phyloP scores from a whole-genome alignment of 176 grass and related monocot genomes.

The Oryza glaberrima region DNA sequence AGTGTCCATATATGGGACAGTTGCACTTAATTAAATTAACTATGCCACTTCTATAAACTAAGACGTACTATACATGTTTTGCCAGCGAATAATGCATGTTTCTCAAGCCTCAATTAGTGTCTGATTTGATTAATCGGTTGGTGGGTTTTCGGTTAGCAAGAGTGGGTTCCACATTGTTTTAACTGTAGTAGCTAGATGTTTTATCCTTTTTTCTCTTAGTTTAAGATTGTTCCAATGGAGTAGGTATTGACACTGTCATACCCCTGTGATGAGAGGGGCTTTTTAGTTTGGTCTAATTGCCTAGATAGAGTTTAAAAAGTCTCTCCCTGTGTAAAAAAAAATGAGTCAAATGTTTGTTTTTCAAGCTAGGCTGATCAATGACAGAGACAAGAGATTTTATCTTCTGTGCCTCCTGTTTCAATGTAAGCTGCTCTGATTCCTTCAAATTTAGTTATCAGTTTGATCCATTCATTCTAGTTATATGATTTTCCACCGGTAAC shows the following conservation, averaged over 20 bases:
- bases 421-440: neutral
- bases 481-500: neutral
- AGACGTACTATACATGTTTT: neutral
- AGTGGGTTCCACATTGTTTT: neutral
- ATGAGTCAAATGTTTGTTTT: conserved; percentile 42
- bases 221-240: conserved; percentile 14
- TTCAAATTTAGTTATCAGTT: neutral
- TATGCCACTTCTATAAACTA: neutral
- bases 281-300: neutral
- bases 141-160: neutral
- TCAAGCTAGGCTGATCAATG: neutral
- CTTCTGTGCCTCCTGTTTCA: neutral
- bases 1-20: neutral
- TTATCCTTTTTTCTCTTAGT: neutral
- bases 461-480: neutral
- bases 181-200: neutral
- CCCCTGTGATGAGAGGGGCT: neutral
- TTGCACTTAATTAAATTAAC: neutral
- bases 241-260: conserved; percentile 25
- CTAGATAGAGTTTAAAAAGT: neutral
- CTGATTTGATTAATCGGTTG: neutral
- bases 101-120: neutral
- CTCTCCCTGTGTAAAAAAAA: neutral
- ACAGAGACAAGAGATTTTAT: neutral
- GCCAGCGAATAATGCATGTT: neutral